Evolutionary conservation across 208 protist genomes (phyloP), one percentile per base, ranked within the genome.

Genomic region (Entamoeba invadens): DNA sequence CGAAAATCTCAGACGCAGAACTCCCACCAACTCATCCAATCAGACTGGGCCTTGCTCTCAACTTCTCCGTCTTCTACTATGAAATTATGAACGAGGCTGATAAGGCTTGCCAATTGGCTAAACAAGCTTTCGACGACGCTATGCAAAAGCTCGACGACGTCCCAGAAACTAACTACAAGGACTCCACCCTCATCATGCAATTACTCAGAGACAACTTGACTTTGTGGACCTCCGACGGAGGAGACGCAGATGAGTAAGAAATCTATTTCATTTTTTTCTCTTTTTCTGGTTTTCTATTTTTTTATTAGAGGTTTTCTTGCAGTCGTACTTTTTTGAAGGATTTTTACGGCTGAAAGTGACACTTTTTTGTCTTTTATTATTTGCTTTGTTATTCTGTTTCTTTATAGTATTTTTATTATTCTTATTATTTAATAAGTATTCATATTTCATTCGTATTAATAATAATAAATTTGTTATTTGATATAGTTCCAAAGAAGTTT

Each of bases 11-110:
- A 44, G 31, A 94, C 25, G 95, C 94, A 8, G 95, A 97, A 93
- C 95, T 98, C 10, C 92, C 95, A 51, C 96, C 98, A 45, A 99
- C 98, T 44, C 97, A 99, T 95, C 98, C 99, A 50, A 99, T 99
- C 95, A 97, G 98, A 93, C 97, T 99, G 44, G 98, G 99, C 93
- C 98, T 99, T 51, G 99, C 98, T 21, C 97, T 99, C 44, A 99
- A 99, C 97, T 99, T 99, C 96, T 99, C 98, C 68, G 98, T 99
- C 47, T 99, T 99, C 96, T 99, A 99, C 96, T 99, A 99, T 96
- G 98, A 99, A 96, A 99, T 99, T 95, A 95, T 99, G 35, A 98
- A 99, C 94, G 97, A 96, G 77, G 98, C 98, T 46, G 98, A 99
- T 95, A 96, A 97, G 47, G 97, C 97, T 91, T 97, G 97, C 96